Evolutionary conservation across 345 rosid species (phyloP).

Genomic region (Citrus hindsii): DNA sequence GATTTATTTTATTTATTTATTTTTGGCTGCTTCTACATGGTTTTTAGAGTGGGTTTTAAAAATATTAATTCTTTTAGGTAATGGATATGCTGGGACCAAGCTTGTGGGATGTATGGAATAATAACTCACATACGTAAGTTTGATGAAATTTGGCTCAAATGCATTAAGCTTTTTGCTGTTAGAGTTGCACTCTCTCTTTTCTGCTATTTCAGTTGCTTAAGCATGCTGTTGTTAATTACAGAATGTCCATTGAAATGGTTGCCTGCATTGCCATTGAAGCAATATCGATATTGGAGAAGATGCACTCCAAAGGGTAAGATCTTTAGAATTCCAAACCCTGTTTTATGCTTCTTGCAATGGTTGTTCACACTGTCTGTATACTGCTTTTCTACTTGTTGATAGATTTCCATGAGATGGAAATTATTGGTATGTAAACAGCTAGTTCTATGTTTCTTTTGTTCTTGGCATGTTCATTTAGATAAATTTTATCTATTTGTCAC

Average conservation of each 20-base stretch:
- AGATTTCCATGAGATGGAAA: constrained; percentile 1
- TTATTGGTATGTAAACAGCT: neutral
- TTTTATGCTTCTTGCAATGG: neutral
- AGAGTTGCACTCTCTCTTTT: neutral
- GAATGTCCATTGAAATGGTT: constrained; percentile 80
- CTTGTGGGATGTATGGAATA: constrained; percentile 83
- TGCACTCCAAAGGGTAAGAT: constrained; percentile 66
- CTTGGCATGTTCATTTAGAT: neutral
- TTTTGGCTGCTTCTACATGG: neutral
- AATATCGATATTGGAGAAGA: constrained; percentile 66
- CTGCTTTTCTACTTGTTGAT: neutral
- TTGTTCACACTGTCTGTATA: neutral
- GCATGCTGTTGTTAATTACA: constrained; percentile 25
- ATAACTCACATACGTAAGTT: constrained; percentile 59
- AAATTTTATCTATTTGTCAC: neutral
- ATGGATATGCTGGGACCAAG: constrained; percentile 86
- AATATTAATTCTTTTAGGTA: constrained; percentile 38
- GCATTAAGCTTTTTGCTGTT: neutral
- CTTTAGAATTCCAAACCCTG: neutral
- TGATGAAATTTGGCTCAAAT: neutral
- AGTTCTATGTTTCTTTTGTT: neutral
- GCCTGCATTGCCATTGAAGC: constrained; percentile 82
- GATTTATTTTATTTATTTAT: neutral
- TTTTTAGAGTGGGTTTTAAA: neutral
- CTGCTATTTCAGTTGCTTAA: neutral